A percentile compares a stretch with the other conserved stretches of the same genome.
Conservation (phyloP, 768 basidiomycete genomes). For the Nevesoporus exiguus region DNA sequence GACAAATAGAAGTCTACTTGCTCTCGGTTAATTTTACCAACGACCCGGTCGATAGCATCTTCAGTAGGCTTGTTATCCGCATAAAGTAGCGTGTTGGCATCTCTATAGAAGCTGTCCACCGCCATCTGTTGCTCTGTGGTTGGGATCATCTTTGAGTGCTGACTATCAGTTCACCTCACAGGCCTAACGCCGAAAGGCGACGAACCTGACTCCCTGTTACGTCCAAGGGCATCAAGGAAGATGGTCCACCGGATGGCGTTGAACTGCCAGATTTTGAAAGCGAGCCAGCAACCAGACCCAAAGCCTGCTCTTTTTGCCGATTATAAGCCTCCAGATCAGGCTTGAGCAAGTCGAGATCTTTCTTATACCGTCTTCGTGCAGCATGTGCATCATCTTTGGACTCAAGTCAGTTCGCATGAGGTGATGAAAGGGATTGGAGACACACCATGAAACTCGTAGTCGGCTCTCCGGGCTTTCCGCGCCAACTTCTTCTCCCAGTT, state of each 20-base stretch:
- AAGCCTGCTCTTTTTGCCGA: slow-evolving; percentile 80
- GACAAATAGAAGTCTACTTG: slow-evolving; percentile 39
- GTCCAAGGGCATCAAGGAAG: slow-evolving; percentile 48
- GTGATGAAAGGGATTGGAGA: not conserved
- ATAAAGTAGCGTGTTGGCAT: slow-evolving; percentile 89
- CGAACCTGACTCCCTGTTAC: slow-evolving; percentile 41
- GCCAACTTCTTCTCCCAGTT: slow-evolving; percentile 52
- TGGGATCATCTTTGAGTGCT: slow-evolving; percentile 41
- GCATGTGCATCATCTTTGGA: slow-evolving; percentile 82
- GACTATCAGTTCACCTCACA: slow-evolving; percentile 8
- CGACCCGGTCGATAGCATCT: slow-evolving; percentile 91
- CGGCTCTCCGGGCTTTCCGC: slow-evolving; percentile 77
- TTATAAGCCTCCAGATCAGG: slow-evolving; percentile 87
- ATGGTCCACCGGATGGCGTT: slow-evolving; percentile 30
- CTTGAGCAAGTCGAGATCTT: slow-evolving; percentile 84
- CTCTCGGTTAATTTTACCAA: slow-evolving; percentile 92
- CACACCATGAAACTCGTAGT: slow-evolving; percentile 90
- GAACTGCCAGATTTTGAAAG: slow-evolving; percentile 43
- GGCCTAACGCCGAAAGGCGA: slow-evolving; percentile 15
- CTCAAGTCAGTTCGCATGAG: not conserved
- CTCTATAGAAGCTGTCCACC: slow-evolving; percentile 83
- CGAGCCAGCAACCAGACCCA: slow-evolving; percentile 71
- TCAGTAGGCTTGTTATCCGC: slow-evolving; percentile 95
- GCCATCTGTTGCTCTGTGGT: slow-evolving; percentile 63
- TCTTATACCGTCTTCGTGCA: slow-evolving; percentile 87